Evolutionary conservation across 345 rosid genomes (phyloP).

Genomic region (Psidium guajava): DNA sequence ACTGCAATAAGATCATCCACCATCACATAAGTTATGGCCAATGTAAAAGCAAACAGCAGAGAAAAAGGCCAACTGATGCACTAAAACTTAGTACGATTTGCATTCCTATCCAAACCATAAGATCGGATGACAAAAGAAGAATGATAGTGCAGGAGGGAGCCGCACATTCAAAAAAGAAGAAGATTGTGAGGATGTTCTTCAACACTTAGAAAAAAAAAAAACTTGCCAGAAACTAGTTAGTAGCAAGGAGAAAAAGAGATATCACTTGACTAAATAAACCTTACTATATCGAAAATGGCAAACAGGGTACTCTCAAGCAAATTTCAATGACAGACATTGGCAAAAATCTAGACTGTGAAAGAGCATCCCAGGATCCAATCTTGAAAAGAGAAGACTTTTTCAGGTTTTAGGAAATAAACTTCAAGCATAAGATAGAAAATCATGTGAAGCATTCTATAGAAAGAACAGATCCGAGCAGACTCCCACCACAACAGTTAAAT

Average conservation of each 20-base stretch:
- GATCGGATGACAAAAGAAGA: background rate
- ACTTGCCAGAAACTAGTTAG: background rate
- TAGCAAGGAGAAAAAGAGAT: background rate
- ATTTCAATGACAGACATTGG: background rate
- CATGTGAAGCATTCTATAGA: background rate
- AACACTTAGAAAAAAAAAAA: background rate
- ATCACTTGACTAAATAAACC: background rate
- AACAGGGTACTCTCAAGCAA: background rate
- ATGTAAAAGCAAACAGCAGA: background rate
- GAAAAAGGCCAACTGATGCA: background rate
- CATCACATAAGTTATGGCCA: background rate
- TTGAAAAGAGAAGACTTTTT: background rate
- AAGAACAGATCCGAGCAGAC: background rate
- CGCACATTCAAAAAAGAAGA: background rate
- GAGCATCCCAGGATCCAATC: background rate
- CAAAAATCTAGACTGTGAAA: background rate
- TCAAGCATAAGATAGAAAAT: background rate
- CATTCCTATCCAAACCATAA: background rate
- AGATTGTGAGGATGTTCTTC: background rate
- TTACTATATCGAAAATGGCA: background rate
- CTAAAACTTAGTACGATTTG: background rate
- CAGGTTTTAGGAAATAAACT: background rate
- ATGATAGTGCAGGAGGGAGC: background rate
- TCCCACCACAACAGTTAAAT: background rate
- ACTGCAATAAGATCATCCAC: slow-evolving; percentile 27